These are phyloP conservation scores for Bothriochloa decipiens DNA, from an alignment of 176 grass and related monocot genomes.

Conservation along the genomic window DNA sequence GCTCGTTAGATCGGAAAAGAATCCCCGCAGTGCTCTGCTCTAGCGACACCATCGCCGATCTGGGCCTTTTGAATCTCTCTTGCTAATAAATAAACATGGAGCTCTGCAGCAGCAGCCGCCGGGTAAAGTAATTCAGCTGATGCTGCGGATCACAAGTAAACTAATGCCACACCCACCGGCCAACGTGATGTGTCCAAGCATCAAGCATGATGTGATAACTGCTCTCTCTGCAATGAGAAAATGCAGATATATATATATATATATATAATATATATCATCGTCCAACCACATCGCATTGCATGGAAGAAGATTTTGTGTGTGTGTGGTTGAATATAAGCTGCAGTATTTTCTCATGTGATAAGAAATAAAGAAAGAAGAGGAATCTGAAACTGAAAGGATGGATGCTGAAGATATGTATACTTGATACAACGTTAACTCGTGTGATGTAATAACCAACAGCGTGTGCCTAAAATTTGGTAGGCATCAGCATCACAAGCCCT, in stretches of 20 bases:
- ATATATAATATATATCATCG: neutral
- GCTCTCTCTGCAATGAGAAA: neutral
- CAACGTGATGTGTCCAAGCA: slow-evolving; percentile 35
- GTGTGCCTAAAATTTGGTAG: slow-evolving; percentile 25
- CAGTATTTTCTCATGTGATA: neutral
- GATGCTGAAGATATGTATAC: slow-evolving; percentile 18
- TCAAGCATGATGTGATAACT: slow-evolving; percentile 20
- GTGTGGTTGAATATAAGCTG: neutral
- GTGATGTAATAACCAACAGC: neutral
- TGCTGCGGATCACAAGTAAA: slow-evolving; percentile 35
- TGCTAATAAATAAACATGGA: slow-evolving; percentile 33
- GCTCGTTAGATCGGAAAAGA: slow-evolving; percentile 11
- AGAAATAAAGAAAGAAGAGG: neutral
- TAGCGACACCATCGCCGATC: slow-evolving; percentile 39
- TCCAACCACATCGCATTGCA: neutral
- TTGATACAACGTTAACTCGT: neutral
- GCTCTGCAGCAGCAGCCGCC: neutral
- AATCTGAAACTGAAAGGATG: slow-evolving; percentile 16
- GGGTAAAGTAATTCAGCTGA: slow-evolving; percentile 37
- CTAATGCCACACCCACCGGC: slow-evolving; percentile 46
- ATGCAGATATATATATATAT: neutral
- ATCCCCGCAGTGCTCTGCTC: slow-evolving; percentile 27
- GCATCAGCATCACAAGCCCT: slow-evolving; percentile 10
- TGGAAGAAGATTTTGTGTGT: slow-evolving; percentile 9
- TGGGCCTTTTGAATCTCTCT: slow-evolving; percentile 38